Evolutionary conservation across 2,329 filamentous ascomycete genomes (phyloP).

Genomic region (Madurella fahalii): DNA sequence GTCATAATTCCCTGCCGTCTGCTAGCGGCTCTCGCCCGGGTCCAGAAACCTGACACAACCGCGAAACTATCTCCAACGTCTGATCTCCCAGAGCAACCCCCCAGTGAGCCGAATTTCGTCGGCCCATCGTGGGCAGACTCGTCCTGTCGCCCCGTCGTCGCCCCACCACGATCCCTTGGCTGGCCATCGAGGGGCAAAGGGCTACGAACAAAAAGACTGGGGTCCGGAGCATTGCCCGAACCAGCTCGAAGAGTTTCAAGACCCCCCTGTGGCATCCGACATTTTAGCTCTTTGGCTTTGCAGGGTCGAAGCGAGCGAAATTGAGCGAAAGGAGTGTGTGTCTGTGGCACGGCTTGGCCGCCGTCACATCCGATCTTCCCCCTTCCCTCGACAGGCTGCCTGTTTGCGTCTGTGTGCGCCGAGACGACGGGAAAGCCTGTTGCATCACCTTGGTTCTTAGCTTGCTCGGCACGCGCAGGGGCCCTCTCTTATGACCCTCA

Average conservation of each 20-base stretch:
- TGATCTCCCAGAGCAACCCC: conserved; percentile 35
- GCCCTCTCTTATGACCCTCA: conserved; percentile 25
- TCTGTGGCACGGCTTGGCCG: conserved; percentile 10
- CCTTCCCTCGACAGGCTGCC: neutral
- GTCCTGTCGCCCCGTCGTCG: neutral
- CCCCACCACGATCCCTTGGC: conserved; percentile 7
- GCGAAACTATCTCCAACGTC: conserved; percentile 47
- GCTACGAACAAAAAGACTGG: neutral
- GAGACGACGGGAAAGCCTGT: conserved; percentile 11
- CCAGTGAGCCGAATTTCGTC: conserved; percentile 6
- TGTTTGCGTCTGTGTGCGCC: conserved; percentile 15
- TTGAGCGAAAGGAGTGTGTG: conserved; percentile 3
- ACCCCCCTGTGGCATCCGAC: neutral
- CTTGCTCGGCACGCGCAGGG: conserved; percentile 4
- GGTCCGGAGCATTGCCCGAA: neutral
- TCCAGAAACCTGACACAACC: conserved; percentile 36
- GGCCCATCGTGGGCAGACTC: conserved; percentile 5
- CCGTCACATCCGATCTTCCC: conserved; percentile 13
- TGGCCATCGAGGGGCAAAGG: neutral
- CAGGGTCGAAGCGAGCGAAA: neutral
- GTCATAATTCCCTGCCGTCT: conserved; percentile 29
- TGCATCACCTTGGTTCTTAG: conserved; percentile 10
- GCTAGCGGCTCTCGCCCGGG: conserved; percentile 27
- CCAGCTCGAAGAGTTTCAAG: conserved; percentile 10
- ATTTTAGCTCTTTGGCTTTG: neutral